These are phyloP conservation scores for Aquanectria penicillioides DNA, from an alignment of 2,329 filamentous ascomycete species.

Conservation along the genomic window DNA sequence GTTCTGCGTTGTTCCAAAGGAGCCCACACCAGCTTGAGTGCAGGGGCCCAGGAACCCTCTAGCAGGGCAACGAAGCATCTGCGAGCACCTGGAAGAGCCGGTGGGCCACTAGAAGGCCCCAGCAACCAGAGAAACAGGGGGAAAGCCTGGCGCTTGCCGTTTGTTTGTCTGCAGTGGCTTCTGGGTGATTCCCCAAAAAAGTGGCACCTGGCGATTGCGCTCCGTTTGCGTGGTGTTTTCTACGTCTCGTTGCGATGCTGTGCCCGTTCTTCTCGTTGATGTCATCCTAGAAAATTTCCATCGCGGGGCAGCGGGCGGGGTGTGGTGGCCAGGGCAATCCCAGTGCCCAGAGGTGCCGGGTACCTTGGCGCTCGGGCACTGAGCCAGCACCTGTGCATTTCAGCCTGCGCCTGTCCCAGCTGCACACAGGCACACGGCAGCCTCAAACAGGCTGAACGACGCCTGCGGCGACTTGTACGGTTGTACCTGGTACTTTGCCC, in stretches of 20 bases:
- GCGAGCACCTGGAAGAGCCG: slow-evolving; percentile 35
- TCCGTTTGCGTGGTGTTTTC: slow-evolving; percentile 3
- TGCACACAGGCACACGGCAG: background rate
- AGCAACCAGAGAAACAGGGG: background rate
- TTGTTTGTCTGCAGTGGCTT: slow-evolving; percentile 4
- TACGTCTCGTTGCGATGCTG: slow-evolving; percentile 12
- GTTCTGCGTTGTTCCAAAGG: slow-evolving; percentile 56
- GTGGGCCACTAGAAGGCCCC: slow-evolving; percentile 23
- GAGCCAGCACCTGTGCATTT: background rate
- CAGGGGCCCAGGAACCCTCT: slow-evolving; percentile 48
- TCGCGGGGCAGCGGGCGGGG: slow-evolving; percentile 39
- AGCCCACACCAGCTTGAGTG: slow-evolving; percentile 48
- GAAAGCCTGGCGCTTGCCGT: background rate
- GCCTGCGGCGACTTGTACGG: background rate
- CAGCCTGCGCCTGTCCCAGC: background rate
- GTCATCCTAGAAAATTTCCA: slow-evolving; percentile 47
- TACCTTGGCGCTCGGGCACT: slow-evolving; percentile 29
- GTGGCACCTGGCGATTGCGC: background rate
- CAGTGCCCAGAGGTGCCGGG: slow-evolving; percentile 25
- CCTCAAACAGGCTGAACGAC: background rate
- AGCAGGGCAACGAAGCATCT: slow-evolving; percentile 42
- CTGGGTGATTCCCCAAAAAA: too few species aligned
- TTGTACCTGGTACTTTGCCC: slow-evolving; percentile 36
- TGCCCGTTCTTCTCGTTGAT: slow-evolving; percentile 38
- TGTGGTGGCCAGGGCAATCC: slow-evolving; percentile 21